Evolutionary conservation across 2,329 filamentous ascomycete species (phyloP), one percentile per base, ranked within the genome.

Genomic region (Rhytidhysteron rufulum): DNA sequence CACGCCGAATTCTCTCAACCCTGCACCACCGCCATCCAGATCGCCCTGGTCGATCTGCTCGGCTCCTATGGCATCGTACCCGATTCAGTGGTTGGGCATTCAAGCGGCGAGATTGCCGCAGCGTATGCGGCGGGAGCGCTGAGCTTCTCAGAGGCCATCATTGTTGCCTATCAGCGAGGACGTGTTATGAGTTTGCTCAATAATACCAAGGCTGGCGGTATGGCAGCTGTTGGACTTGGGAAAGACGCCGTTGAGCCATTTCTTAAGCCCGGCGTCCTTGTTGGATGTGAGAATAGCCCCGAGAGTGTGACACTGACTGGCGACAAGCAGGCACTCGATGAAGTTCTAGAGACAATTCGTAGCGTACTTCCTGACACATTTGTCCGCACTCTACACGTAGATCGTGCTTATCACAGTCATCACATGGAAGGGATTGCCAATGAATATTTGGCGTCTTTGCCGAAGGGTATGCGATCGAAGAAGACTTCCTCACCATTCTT

Each of bases 301-400:
- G 35, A 45, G 0, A 67, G 58, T 30, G 50, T 70, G 2, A 73
- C 70, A 0, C 34, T 72, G 1, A 69, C 67, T 13, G 70, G 70
- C 1, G 65, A 72, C 41, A n/a, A n/a, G n/a, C n/a, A n/a, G n/a
- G n/a, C n/a, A n/a, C n/a, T 50, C 3, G 39, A 49, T 1, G 34
- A 31, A 1, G 40, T 48, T 4, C 8, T 51, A 1, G 18, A 22
- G 0, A 10, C 15, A 1, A 35, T 60, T n/a, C 41, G 45, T 2
- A 16, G 16, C 2, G 13, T 10, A 3, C 17, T 24, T 11, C 32
- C 40, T 5, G 25, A 25, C 2, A 25, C 34, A 5, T 35, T 48
- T 7, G 42, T 38, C 2, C 20, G 47, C 4, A 6, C 21, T 5
- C 43, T 62, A 1, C 42, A 49, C 5, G 53, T 61, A 4, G 48